Evolutionary conservation across 2,329 filamentous ascomycete genomes (phyloP), one percentile per base, ranked within the genome.

Genomic region (Rhynchosporium agropyri): DNA sequence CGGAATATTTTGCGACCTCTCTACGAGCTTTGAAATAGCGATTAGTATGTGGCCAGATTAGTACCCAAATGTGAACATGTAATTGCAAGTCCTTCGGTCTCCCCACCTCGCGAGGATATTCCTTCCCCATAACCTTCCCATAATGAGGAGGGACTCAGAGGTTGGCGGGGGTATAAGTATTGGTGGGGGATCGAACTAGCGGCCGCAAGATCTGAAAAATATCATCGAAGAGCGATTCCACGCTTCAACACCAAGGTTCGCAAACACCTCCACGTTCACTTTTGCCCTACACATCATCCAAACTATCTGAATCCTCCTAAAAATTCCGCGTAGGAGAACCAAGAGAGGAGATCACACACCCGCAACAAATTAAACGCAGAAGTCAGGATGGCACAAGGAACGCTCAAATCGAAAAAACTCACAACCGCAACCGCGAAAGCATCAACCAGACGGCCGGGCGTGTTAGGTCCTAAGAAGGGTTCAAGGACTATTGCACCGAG

Each of bases 401-500:
- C 69, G 4, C 67, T 75, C 55, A 75, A 75, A 65, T 62, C 67
- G 15, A 69, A 67, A 40, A 73, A 73, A 61, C 65, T 68, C 43
- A 68, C 67, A 13, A 68, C 65, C 12, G 70, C 70, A 50, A 73
- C 70, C 33, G 68, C 63, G 31, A 71, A 69, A 54, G 60, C 58
- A 3, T 54, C 65, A 5, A 62, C 62, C 54, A 61, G 67, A 60
- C 77, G 74, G 65, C 70, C 74, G 59, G 72, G 72, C 40, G 71
- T 74, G 7, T 74, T 79, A 42, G 79, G 80, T 12, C 83, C 82
- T 7, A 84, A 84, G 71, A 83, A 82, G 65, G 88, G 88, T 57
- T 77, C 80, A 15, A 80, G 85, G 54, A 80, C 84, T 57, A 87
- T 90, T 70, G 86, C 87, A 58, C 88, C 88, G 3, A 89, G 89